Evolutionary conservation across 805 yeast genomes (phyloP), one percentile per base, ranked within the genome.

Genomic region (Starmerella powellii): DNA sequence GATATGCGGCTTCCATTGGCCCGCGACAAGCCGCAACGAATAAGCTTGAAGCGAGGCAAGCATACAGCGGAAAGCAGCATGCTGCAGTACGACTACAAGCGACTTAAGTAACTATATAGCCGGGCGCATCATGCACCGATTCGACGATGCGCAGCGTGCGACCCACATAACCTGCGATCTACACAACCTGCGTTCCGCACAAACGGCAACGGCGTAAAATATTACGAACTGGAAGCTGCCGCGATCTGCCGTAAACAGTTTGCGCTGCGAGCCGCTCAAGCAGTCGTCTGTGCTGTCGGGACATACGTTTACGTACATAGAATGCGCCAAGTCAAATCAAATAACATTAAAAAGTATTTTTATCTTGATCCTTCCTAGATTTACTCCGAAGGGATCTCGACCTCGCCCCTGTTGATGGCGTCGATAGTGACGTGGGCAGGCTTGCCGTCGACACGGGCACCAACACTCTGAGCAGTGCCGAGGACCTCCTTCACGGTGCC

Each of bases 391-490:
- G 63, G 63, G 44, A 59, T 55, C 69, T 88, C 97, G 66, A 91
- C 80, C 73, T 86, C 95, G 73, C 98, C 98, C 71, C 80, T 88
- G 76, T 88, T 78, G 70, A 91, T 91, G 70, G 88, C 95, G 61
- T 87, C 98, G 65, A 91, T 88, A 74, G 88, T 80, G 72, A 83
- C 96, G 70, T 91, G 97, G 61, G 98, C 95, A 80, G 88, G 88
- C 80, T 91, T 88, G 74, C 87, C 93, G 72, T 86, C 88, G 67
- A 91, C 96, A 74, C 96, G 87, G 76, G 95, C 87, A 64, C 98
- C 98, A 65, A 91, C 93, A 56, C 96, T 87, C 76, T 88, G 97
- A 63, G 97, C 96, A 70, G 98, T 91, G 72, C 98, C 98, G 68
- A 91, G 81, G 66, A 91, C 83, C 78, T 91, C 98, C 80, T 91